Evolutionary conservation across 345 rosid genomes (phyloP), one percentile per base, ranked within the genome.

Genomic region (Gossypium arboreum): DNA sequence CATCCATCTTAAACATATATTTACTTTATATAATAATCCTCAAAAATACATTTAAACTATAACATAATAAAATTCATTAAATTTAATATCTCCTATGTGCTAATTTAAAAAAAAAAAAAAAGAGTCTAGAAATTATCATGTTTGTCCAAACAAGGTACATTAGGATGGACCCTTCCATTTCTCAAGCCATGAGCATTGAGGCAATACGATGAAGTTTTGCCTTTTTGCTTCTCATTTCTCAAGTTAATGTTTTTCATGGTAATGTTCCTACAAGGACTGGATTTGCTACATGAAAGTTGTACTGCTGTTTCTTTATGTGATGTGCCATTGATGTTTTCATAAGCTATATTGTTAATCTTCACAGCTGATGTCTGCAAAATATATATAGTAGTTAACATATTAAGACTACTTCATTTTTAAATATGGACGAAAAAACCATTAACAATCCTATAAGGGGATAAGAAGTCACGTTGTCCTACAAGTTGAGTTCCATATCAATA

Each of bases 181-280:
- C 41, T 34, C 41, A 34, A 34, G 41, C 41, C 41, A 34, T 34
- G 41, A 34, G 7, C 41, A 34, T 34, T 34, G 41, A 60, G 27
- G 12, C 64, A 60, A 13, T 60, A 12, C 0, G 64, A 60, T 25
- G n/a, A 60, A 12, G n/a, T 60, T 2, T 9, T 55, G 1, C 17
- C 11, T 55, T 55, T 15, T 11, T 58, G 29, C 2, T 22, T 15
- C 25, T 58, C 34, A 22, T 22, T 10, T 60, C 9, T 25, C 64
- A 60, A 60, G 27, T 34, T 17, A 29, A 16, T 62, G 22, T 62
- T 44, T 62, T 62, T 62, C 47, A 61, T 61, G 66, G 20, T 27
- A 41, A 85, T 79, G n/a, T 73, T 27, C 9, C 12, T 76, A 83
- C 83, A 83, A 9, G 83, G 82, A 39, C 13, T 47, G 2, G 74